Conservation (phyloP, 2,329 filamentous ascomycete species). For the Penicillium polonicum region DNA sequence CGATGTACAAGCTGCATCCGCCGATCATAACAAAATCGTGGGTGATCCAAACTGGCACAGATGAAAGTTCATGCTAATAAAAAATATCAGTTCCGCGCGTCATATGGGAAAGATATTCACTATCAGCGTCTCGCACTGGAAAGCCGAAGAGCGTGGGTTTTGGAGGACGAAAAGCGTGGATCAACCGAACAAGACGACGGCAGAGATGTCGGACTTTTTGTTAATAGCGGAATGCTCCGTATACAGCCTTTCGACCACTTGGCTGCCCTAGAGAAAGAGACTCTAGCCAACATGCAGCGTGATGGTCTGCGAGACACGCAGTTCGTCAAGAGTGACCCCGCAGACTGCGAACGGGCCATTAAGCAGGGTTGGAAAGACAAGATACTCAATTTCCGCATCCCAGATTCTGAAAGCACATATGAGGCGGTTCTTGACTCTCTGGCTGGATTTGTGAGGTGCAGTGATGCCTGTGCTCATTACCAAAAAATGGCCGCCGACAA, state of each 20-base stretch:
- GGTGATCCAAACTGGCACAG: not conserved
- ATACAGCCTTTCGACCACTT: slow-evolving; percentile 17
- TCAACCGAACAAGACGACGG: slow-evolving; percentile 1
- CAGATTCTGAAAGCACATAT: slow-evolving; percentile 5
- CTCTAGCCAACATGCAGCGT: slow-evolving; percentile 17
- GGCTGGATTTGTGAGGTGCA: slow-evolving; percentile 18
- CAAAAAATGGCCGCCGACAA: slow-evolving; percentile 21
- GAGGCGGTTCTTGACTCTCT: slow-evolving; percentile 17
- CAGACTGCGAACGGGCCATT: slow-evolving; percentile 14
- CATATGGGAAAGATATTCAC: slow-evolving; percentile 17
- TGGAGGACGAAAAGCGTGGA: slow-evolving; percentile 16
- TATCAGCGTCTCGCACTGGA: slow-evolving; percentile 21
- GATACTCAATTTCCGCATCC: slow-evolving; percentile 16
- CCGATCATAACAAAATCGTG: slow-evolving; percentile 22
- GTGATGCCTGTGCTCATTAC: slow-evolving; percentile 17
- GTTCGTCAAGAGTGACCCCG: slow-evolving; percentile 16
- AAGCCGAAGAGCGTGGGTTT: slow-evolving; percentile 12
- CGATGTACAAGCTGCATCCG: slow-evolving; percentile 18
- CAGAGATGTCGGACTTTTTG: slow-evolving; percentile 14
- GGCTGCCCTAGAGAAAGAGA: slow-evolving; percentile 16
- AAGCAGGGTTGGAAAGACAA: slow-evolving; percentile 17
- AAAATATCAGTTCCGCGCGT: slow-evolving; percentile 15
- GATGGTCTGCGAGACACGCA: slow-evolving; percentile 18
- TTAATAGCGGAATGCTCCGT: slow-evolving; percentile 20
- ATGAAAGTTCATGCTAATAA: not conserved